A percentile compares a stretch with the other conserved stretches of the same genome.
Conservation (phyloP, 805 yeast species). For the Lachancea dasiensis region DNA sequence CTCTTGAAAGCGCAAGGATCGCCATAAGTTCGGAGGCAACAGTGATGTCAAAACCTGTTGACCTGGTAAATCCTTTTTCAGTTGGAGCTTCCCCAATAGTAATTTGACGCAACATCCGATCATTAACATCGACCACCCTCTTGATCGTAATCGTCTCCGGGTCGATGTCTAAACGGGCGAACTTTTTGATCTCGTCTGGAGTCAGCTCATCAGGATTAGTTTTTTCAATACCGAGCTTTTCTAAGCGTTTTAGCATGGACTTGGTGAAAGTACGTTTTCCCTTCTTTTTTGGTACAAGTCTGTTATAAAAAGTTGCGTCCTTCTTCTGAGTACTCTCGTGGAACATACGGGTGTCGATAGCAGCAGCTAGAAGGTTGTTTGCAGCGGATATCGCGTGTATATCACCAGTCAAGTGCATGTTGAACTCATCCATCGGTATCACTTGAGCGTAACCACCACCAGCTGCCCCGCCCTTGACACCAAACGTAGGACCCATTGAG, state of each 20-base stretch:
- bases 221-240: slow-evolving; percentile 74
- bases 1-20: slow-evolving; percentile 75
- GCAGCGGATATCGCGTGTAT: slow-evolving; percentile 95
- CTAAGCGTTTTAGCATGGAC: slow-evolving; percentile 69
- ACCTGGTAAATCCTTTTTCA: slow-evolving; percentile 80
- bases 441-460: slow-evolving; percentile 99
- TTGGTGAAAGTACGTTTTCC: slow-evolving; percentile 74
- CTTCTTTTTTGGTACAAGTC: slow-evolving; percentile 81
- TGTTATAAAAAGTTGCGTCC: slow-evolving; percentile 70
- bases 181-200: slow-evolving; percentile 62
- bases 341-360: slow-evolving; percentile 94
- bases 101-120: slow-evolving; percentile 81
- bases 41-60: slow-evolving; percentile 91
- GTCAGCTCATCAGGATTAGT: slow-evolving; percentile 77
- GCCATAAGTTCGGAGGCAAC: slow-evolving; percentile 98
- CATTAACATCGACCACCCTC: slow-evolving; percentile 92
- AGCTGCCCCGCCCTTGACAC: slow-evolving; percentile 99
- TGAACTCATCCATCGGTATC: slow-evolving; percentile 98
- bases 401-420: slow-evolving; percentile 96
- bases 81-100: slow-evolving; percentile 91
- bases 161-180: slow-evolving; percentile 82
- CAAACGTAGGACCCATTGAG: slow-evolving; percentile 98
- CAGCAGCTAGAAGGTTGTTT: slow-evolving; percentile 89
- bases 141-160: slow-evolving; percentile 86
- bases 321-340: slow-evolving; percentile 82